Evolutionary conservation across 2,329 filamentous ascomycete species (phyloP).

Genomic region (Aspergillus sp.): DNA sequence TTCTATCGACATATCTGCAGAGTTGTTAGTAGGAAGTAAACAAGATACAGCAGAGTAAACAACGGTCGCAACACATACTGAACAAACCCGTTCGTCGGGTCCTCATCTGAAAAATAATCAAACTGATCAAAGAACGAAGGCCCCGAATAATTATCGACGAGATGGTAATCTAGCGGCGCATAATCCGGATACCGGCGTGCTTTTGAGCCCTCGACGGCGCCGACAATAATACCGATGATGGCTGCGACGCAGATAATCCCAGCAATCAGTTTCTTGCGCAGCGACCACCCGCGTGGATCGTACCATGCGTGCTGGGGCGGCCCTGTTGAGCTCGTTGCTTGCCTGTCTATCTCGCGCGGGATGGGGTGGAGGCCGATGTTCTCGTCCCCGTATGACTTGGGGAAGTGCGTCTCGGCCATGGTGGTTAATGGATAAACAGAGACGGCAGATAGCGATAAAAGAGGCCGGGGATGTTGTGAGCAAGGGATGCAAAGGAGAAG

Average conservation of each 20-base stretch:
- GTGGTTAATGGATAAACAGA: neutral
- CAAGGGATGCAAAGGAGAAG: neutral
- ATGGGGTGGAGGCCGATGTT: no score
- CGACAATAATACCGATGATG: constrained; percentile 52
- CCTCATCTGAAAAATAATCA: constrained; percentile 45
- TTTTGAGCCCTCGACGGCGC: constrained; percentile 39
- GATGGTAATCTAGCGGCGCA: constrained; percentile 37
- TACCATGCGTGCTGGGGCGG: constrained; percentile 32
- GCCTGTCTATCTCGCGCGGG: constrained; percentile 11
- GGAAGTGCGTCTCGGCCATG: constrained; percentile 1
- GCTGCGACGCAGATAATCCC: constrained; percentile 40
- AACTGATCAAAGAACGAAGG: constrained; percentile 47
- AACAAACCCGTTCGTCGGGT: constrained; percentile 48
- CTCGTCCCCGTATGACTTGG: neutral
- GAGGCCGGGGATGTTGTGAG: neutral
- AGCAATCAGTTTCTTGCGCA: constrained; percentile 51
- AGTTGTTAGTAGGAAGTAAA: neutral
- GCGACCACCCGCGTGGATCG: constrained; percentile 55
- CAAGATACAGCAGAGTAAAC: no score
- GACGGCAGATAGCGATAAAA: neutral
- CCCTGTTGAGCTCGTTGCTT: neutral
- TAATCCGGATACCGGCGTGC: constrained; percentile 47
- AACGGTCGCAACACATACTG: constrained; percentile 37
- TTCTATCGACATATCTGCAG: constrained; percentile 41
- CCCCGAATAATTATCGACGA: constrained; percentile 45